Evolutionary conservation across 805 yeast genomes (phyloP).

Genomic region (Teunomyces pallodes): DNA sequence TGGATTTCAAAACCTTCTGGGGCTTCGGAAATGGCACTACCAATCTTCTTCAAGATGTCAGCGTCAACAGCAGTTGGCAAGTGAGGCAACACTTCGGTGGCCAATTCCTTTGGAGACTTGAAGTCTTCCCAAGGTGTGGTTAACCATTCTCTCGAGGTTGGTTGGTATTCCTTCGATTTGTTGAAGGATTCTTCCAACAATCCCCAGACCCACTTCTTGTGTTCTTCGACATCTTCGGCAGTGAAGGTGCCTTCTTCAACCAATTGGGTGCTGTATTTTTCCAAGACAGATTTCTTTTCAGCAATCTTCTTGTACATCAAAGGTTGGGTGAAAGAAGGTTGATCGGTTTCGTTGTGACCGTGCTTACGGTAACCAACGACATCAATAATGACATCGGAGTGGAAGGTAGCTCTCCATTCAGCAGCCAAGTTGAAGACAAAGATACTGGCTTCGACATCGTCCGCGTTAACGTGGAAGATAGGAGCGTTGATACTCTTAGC

Average conservation of each 20-base stretch:
- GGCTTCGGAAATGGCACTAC: constrained; percentile 73
- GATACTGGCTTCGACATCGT: constrained; percentile 91
- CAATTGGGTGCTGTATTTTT: constrained; percentile 77
- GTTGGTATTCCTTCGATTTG: constrained; percentile 85
- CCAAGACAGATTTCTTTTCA: constrained; percentile 84
- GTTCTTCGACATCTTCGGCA: constrained; percentile 87
- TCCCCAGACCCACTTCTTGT: constrained; percentile 97
- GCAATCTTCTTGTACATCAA: constrained; percentile 92
- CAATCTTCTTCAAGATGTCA: constrained; percentile 69
- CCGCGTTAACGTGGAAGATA: constrained; percentile 98
- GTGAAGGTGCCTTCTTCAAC: constrained; percentile 87
- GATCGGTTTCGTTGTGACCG: constrained; percentile 99
- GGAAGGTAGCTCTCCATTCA: constrained; percentile 96
- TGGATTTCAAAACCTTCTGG: constrained; percentile 89
- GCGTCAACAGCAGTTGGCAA: constrained; percentile 90
- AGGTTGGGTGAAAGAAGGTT: constrained; percentile 98
- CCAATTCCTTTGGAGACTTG: constrained; percentile 95
- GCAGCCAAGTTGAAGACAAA: constrained; percentile 95
- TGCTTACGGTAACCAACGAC: constrained; percentile 97
- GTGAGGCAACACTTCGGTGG: constrained; percentile 93
- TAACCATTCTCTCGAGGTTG: constrained; percentile 95
- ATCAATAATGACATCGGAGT: constrained; percentile 93
- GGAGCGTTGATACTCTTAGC: constrained; percentile 98
- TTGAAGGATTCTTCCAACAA: constrained; percentile 85
- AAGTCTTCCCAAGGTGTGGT: constrained; percentile 99